These are phyloP conservation scores for Thelephora terrestris DNA, from an alignment of 1,284 basidiomycete genomes.

Conservation along the genomic window DNA sequence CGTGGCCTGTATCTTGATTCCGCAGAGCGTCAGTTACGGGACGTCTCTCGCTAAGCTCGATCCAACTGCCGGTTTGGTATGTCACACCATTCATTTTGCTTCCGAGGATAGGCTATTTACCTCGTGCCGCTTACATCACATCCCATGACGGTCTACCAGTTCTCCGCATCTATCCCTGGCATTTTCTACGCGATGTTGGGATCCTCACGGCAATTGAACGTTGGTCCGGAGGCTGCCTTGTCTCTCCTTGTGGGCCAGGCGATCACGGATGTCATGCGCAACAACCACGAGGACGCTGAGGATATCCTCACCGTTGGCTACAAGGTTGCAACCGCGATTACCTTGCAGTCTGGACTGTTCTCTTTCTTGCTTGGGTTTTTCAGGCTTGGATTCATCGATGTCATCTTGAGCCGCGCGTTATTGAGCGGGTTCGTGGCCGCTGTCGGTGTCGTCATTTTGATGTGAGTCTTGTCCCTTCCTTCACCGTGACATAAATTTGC, in stretches of 20 bases:
- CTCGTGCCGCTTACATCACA: neutral
- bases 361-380: conserved; percentile 82
- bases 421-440: conserved; percentile 84
- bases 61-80: conserved; percentile 77
- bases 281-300: conserved; percentile 41
- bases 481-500: neutral
- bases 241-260: conserved; percentile 86
- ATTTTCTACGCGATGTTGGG: conserved; percentile 82
- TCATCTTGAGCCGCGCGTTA: conserved; percentile 83
- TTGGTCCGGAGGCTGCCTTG: conserved; percentile 86
- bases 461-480: conserved; percentile 32
- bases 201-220: conserved; percentile 71
- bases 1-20: conserved; percentile 84
- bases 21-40: conserved; percentile 89
- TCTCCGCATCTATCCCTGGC: conserved; percentile 72
- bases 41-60: conserved; percentile 75
- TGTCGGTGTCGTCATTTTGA: conserved; percentile 64
- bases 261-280: conserved; percentile 58
- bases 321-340: conserved; percentile 66
- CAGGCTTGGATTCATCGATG: conserved; percentile 88
- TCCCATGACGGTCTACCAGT: conserved; percentile 27
- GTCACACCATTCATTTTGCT: conserved; percentile 15
- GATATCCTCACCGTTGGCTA: conserved; percentile 50
- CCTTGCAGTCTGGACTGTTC: conserved; percentile 83
- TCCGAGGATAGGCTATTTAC: neutral